phyloP scores from a whole-genome alignment of 768 basidiomycete genomes.

The Mycena latifolia region DNA sequence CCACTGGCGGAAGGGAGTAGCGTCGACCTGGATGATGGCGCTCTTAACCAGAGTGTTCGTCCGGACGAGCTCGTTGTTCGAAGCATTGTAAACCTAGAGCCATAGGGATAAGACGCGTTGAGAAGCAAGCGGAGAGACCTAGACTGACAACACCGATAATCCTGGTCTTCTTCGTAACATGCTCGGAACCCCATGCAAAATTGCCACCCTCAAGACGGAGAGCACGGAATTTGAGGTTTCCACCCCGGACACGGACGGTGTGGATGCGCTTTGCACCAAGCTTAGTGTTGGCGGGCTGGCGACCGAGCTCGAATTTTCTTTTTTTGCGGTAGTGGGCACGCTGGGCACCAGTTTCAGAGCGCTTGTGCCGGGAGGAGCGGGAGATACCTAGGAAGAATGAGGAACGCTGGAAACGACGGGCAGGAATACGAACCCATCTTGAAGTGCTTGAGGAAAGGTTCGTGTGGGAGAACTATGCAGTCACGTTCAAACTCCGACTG shows the following conservation, averaged over 20 bases:
- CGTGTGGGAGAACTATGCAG: slow-evolving; percentile 45
- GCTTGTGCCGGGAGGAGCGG: slow-evolving; percentile 97
- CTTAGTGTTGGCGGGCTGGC: slow-evolving; percentile 97
- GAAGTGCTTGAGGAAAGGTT: slow-evolving; percentile 68
- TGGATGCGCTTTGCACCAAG: slow-evolving; percentile 96
- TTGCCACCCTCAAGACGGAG: slow-evolving; percentile 97
- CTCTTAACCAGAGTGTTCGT: slow-evolving; percentile 99
- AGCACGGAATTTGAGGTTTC: slow-evolving; percentile 95
- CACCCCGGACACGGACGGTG: slow-evolving; percentile 94
- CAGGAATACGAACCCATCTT: slow-evolving; percentile 71
- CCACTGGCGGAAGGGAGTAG: slow-evolving; percentile 99
- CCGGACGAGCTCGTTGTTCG: slow-evolving; percentile 99
- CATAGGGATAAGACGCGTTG: slow-evolving; percentile 10
- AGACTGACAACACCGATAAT: slow-evolving; percentile 88
- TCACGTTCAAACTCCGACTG: slow-evolving; percentile 8
- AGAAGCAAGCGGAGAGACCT: slow-evolving; percentile 49
- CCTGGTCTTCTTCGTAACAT: slow-evolving; percentile 94
- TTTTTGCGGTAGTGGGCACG: slow-evolving; percentile 99
- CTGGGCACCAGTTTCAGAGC: slow-evolving; percentile 92
- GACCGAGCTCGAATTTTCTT: slow-evolving; percentile 99
- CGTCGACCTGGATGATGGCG: slow-evolving; percentile 97
- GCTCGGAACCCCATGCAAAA: slow-evolving; percentile 99
- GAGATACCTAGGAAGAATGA: slow-evolving; percentile 82
- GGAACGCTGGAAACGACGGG: slow-evolving; percentile 19
- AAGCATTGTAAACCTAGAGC: slow-evolving; percentile 93